These are phyloP conservation scores for Thozetella sp. DNA, from an alignment of 495 filamentous ascomycete species.

Conservation along the genomic window DNA sequence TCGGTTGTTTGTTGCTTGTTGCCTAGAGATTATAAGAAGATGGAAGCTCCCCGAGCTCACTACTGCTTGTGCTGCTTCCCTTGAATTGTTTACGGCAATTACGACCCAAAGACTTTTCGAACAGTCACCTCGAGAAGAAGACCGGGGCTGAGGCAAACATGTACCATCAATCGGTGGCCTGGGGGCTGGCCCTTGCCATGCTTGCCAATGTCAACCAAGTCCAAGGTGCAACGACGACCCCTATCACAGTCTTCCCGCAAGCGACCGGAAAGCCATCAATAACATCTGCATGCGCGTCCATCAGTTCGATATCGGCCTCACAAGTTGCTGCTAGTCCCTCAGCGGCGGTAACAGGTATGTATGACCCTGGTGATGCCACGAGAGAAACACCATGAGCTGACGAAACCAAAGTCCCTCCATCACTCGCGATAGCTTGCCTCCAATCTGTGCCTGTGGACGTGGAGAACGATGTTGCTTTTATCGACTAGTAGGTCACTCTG, in stretches of 20 bases:
- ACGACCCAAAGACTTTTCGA: too few species aligned
- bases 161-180: too few species aligned
- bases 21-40: too few species aligned
- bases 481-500: conserved; percentile 8
- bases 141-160: too few species aligned
- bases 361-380: not conserved
- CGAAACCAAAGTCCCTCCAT: conserved; percentile 10
- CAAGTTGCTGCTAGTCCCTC: not conserved
- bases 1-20: too few species aligned
- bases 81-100: too few species aligned
- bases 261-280: not conserved
- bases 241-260: not conserved
- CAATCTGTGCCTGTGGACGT: conserved; percentile 16
- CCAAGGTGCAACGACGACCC: too few species aligned
- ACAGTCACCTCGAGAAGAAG: too few species aligned
- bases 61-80: too few species aligned
- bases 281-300: not conserved
- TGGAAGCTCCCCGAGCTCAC: too few species aligned
- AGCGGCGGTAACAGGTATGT: not conserved
- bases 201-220: too few species aligned
- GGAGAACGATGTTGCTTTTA: conserved; percentile 7
- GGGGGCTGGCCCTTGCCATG: too few species aligned
- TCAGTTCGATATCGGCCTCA: not conserved
- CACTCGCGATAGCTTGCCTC: conserved; percentile 19
- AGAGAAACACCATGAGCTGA: not conserved